A percentile compares a stretch with the other conserved stretches of the same genome.
phyloP scores from a whole-genome alignment of 495 filamentous ascomycete genomes.

The Lindgomyces ingoldianus region DNA sequence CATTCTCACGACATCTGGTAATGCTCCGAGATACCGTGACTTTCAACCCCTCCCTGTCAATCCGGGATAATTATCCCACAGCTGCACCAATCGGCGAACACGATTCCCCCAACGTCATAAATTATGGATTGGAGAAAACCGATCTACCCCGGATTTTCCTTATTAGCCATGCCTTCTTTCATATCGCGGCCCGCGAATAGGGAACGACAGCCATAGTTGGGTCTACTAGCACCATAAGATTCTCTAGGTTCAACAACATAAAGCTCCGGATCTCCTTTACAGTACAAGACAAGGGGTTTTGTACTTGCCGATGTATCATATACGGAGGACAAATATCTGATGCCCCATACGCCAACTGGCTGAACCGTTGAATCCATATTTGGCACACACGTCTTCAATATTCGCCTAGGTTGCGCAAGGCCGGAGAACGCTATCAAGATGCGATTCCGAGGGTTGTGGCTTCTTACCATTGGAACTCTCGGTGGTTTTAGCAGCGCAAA shows the following conservation, averaged over 20 bases:
- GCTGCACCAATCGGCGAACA: conserved; percentile 11
- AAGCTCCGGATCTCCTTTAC: background rate
- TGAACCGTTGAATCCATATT: background rate
- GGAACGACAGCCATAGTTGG: background rate
- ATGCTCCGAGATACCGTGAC: background rate
- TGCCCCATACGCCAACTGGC: background rate
- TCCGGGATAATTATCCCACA: conserved; percentile 5
- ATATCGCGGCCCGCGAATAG: background rate
- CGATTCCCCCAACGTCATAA: background rate
- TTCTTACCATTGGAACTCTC: background rate
- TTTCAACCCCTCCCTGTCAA: background rate
- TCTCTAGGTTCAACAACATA: background rate
- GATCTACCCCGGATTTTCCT: background rate
- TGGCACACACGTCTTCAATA: background rate
- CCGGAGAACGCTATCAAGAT: background rate
- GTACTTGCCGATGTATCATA: background rate
- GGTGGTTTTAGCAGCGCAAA: background rate
- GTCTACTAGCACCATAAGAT: background rate
- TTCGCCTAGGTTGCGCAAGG: too few relatives aligned
- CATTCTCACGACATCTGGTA: background rate
- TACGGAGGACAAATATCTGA: too few relatives aligned
- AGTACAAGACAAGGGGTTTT: background rate
- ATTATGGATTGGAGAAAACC: background rate
- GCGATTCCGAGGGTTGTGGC: background rate
- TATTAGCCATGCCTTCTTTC: background rate